phyloP scores from a whole-genome alignment of 176 grass and related monocot genomes.

The Eragrostis curvula region DNA sequence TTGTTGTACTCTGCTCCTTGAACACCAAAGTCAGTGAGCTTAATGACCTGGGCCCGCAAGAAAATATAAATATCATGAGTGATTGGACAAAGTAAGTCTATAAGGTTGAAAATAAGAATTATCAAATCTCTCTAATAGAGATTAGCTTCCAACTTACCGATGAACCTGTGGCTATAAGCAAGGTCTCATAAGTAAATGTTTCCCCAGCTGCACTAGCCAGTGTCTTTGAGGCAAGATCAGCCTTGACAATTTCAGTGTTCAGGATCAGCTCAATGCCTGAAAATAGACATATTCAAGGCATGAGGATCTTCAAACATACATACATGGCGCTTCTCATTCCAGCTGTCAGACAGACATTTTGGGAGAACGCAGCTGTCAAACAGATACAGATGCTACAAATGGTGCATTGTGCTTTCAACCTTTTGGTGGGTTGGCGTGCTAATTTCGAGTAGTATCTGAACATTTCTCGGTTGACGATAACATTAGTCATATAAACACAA shows the following conservation, averaged over 20 bases:
- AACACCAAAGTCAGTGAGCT: conserved; percentile 84
- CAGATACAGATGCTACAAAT: background rate
- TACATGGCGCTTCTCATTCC: background rate
- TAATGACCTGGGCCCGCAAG: conserved; percentile 63
- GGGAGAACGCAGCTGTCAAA: background rate
- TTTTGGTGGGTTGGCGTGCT: too few species aligned
- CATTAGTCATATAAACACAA: too few species aligned
- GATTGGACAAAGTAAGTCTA: background rate
- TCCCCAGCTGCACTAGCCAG: conserved; percentile 61
- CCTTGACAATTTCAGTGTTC: conserved; percentile 84
- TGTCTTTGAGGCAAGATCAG: conserved; percentile 75
- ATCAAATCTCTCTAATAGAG: background rate
- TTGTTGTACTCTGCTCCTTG: conserved; percentile 95
- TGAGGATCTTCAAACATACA: background rate
- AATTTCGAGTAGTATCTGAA: too few species aligned
- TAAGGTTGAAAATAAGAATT: background rate
- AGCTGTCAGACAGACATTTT: conserved; percentile 7
- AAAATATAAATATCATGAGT: background rate
- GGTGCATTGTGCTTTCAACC: too few species aligned
- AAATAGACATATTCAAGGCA: conserved; percentile 5
- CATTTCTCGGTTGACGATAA: too few species aligned
- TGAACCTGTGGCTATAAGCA: conserved; percentile 91
- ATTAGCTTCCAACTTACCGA: conserved; percentile 57
- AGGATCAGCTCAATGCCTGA: conserved; percentile 88
- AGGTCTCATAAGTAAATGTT: conserved; percentile 69